Percentiles rank a stretch among this genome's conserved stretches.
phyloP scores from a whole-genome alignment of 192 early-diverging fungal genomes.

The Coemansia sp. region DNA sequence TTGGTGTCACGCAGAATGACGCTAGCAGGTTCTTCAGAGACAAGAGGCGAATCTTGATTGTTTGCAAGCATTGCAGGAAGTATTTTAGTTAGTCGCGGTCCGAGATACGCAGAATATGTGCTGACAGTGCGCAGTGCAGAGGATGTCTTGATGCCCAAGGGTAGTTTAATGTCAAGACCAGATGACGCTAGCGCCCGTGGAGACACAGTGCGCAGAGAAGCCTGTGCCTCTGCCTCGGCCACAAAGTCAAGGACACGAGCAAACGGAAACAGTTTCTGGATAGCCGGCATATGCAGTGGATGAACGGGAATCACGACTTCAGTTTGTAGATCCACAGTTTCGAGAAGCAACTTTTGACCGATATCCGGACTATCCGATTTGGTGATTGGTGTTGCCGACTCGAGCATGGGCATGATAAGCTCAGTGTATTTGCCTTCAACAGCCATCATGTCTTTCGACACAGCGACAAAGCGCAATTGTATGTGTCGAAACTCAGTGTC shows the following conservation, averaged over 20 bases:
- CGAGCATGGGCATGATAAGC: constrained; percentile 16
- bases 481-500: constrained; percentile 30
- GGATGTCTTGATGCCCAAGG: constrained; percentile 52
- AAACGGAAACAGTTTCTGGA: constrained; percentile 33
- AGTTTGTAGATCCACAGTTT: not conserved
- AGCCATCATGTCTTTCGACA: constrained; percentile 16
- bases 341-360: not conserved
- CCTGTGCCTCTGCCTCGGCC: constrained; percentile 32
- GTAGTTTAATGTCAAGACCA: constrained; percentile 41
- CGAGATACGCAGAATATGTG: constrained; percentile 51
- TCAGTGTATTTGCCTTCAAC: constrained; percentile 24
- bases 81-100: constrained; percentile 3
- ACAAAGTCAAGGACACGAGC: constrained; percentile 24
- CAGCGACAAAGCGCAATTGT: constrained; percentile 35
- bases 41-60: constrained; percentile 9
- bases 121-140: constrained; percentile 58
- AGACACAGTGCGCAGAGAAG: constrained; percentile 49
- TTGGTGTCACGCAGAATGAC: constrained; percentile 31
- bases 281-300: constrained; percentile 53
- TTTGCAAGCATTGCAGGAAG: constrained; percentile 7
- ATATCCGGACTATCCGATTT: not conserved
- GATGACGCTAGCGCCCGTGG: constrained; percentile 11
- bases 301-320: constrained; percentile 52
- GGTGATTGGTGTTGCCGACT: not conserved
- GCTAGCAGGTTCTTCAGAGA: constrained; percentile 43